A percentile compares a stretch with the other conserved stretches of the same genome.
Conservation (phyloP, 192 early-diverging fungal species). For the Physocladia obscura region DNA sequence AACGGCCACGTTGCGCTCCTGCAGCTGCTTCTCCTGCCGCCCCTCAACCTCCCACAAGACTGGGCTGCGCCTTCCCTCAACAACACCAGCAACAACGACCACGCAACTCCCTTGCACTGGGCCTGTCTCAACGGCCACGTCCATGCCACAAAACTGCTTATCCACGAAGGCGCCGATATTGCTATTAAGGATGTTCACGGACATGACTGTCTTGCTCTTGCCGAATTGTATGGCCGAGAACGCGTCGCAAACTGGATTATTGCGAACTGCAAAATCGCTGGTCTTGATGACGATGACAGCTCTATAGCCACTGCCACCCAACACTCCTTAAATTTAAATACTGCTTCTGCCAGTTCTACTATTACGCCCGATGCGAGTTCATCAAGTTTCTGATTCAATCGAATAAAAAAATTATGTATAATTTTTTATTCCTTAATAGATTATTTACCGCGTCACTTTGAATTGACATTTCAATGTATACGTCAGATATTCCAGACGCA, state of each 20-base stretch:
- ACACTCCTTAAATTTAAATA: no score
- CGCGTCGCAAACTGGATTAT: constrained; percentile 27
- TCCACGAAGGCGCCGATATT: constrained; percentile 59
- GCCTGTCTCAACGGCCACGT: constrained; percentile 79
- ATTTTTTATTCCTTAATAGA: no score
- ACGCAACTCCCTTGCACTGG: constrained; percentile 75
- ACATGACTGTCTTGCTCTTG: constrained; percentile 18
- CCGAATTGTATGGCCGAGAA: constrained; percentile 17
- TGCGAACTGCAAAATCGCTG: constrained; percentile 15
- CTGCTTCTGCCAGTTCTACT: no score
- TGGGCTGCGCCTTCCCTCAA: neutral
- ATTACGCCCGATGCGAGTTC: no score
- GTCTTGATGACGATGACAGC: no score
- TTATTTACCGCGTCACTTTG: no score
- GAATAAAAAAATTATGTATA: no score
- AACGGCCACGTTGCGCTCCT: constrained; percentile 72
- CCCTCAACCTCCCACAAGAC: constrained; percentile 18
- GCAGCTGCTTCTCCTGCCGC: constrained; percentile 32
- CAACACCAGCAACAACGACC: constrained; percentile 36
- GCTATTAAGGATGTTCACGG: constrained; percentile 34
- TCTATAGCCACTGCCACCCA: no score
- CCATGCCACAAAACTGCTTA: constrained; percentile 62
- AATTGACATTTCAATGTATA: no score
- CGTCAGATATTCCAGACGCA: no score
- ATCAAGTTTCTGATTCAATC: no score